A percentile compares a stretch with the other conserved stretches of the same genome.
phyloP scores from a whole-genome alignment of 306 rosid species.

The Vicia villosa region DNA sequence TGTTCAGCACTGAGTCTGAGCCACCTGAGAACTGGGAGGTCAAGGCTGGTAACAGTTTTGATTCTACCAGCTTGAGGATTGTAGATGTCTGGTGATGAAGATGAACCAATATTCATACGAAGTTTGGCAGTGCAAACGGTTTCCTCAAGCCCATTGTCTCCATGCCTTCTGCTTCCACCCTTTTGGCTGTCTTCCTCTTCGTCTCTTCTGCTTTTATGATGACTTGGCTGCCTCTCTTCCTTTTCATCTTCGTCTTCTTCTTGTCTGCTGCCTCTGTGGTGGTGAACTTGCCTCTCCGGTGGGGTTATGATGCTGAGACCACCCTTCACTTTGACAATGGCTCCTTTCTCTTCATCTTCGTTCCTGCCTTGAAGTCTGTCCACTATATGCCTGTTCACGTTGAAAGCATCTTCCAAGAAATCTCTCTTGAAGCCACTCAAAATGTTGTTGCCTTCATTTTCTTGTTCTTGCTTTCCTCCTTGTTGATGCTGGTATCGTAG shows the following conservation, averaged over 20 bases:
- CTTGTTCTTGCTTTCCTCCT: no score
- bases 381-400: constrained; percentile 43
- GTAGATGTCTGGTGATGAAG: constrained; percentile 50
- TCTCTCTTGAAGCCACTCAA: no score
- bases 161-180: background rate
- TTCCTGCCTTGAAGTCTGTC: constrained; percentile 44
- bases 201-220: background rate
- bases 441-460: no score
- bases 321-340: constrained; percentile 55
- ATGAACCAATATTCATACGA: constrained; percentile 44
- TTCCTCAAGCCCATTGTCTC: constrained; percentile 48
- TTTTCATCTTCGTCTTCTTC: background rate
- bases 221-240: background rate
- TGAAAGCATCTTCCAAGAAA: constrained; percentile 49
- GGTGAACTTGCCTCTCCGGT: background rate
- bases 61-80: constrained; percentile 50
- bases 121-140: constrained; percentile 48
- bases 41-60: constrained; percentile 42
- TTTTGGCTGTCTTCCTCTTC: background rate
- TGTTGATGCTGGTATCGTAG: no score
- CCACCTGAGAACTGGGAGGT: constrained; percentile 45
- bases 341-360: constrained; percentile 51
- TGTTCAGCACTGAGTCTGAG: constrained; percentile 52
- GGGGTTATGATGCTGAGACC: constrained; percentile 48
- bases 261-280: background rate